A percentile compares a stretch with the other conserved stretches of the same genome.
Evolutionary conservation across 1,284 basidiomycete genomes (phyloP).

Genomic region (Austroboletus novae-zelandiae): DNA sequence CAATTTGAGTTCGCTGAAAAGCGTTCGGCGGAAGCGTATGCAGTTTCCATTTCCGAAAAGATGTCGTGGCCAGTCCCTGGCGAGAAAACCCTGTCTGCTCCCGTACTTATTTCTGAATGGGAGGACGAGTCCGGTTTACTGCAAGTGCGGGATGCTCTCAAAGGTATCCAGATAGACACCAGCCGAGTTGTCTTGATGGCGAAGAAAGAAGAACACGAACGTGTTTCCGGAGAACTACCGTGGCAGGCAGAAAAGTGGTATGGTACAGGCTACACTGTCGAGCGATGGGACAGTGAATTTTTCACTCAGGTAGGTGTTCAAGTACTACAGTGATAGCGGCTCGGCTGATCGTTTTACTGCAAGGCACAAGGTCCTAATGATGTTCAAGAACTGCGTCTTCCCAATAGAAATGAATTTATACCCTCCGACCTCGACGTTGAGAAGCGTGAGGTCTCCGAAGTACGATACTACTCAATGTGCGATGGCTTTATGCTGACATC

Average conservation of each 20-base stretch:
- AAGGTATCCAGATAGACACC: conserved; percentile 39
- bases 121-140: conserved; percentile 52
- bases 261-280: conserved; percentile 77
- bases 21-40: conserved; percentile 76
- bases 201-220: conserved; percentile 63
- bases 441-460: conserved; percentile 64
- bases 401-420: conserved; percentile 86
- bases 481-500: conserved; percentile 1
- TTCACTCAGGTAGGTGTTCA: conserved; percentile 51
- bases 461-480: conserved; percentile 27
- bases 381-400: conserved; percentile 73
- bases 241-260: conserved; percentile 86
- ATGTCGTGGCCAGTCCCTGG: conserved; percentile 82
- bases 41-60: conserved; percentile 72
- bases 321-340: neutral
- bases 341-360: conserved; percentile 6
- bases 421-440: conserved; percentile 85
- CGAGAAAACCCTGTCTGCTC: conserved; percentile 75
- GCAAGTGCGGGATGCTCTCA: conserved; percentile 65
- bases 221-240: conserved; percentile 41
- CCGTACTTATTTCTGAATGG: conserved; percentile 79
- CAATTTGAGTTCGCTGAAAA: conserved; percentile 93
- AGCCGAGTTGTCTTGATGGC: conserved; percentile 81
- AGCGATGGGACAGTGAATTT: conserved; percentile 66
- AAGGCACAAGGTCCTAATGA: conserved; percentile 65